Percentiles rank a stretch among this genome's conserved stretches.
Conservation (phyloP, 495 filamentous ascomycete genomes). For the Hyaloscypha variabilis region DNA sequence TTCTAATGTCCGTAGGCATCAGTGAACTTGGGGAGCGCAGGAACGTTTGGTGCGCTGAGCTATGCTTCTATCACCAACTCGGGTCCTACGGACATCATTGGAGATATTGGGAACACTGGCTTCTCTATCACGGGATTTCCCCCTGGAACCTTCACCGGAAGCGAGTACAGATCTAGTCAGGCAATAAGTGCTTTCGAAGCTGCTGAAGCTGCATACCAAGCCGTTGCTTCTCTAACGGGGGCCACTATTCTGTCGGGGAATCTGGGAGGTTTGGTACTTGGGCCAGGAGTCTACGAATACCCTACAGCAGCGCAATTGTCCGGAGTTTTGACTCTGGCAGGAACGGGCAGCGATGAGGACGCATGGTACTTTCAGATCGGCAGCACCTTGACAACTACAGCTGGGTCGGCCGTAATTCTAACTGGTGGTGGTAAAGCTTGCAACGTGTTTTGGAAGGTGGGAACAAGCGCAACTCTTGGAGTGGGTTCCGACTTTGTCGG, state of each 20-base stretch:
- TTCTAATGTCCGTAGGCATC: too few species aligned
- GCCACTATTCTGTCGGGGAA: not conserved
- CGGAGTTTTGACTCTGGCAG: conserved; percentile 17
- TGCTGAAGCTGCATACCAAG: conserved; percentile 10
- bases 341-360: conserved; percentile 4
- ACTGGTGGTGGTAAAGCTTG: conserved; percentile 14
- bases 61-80: conserved; percentile 1
- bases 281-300: conserved; percentile 11
- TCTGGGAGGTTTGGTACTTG: conserved; percentile 3
- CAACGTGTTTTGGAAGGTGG: conserved; percentile 20
- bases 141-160: conserved; percentile 10
- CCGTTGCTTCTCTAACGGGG: not conserved
- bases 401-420: not conserved
- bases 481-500: not conserved
- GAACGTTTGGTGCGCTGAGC: conserved; percentile 5
- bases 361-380: conserved; percentile 14
- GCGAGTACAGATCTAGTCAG: not conserved
- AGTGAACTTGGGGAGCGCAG: too few species aligned
- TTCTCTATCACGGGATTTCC: conserved; percentile 16
- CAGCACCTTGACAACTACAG: not conserved
- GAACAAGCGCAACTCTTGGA: conserved; percentile 6
- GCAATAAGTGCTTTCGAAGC: not conserved
- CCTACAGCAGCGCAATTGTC: not conserved
- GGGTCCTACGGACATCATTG: conserved; percentile 12
- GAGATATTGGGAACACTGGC: conserved; percentile 13